These are phyloP conservation scores for Rhodotorula sp. DNA, from an alignment of 1,284 basidiomycete genomes.

Conservation along the genomic window DNA sequence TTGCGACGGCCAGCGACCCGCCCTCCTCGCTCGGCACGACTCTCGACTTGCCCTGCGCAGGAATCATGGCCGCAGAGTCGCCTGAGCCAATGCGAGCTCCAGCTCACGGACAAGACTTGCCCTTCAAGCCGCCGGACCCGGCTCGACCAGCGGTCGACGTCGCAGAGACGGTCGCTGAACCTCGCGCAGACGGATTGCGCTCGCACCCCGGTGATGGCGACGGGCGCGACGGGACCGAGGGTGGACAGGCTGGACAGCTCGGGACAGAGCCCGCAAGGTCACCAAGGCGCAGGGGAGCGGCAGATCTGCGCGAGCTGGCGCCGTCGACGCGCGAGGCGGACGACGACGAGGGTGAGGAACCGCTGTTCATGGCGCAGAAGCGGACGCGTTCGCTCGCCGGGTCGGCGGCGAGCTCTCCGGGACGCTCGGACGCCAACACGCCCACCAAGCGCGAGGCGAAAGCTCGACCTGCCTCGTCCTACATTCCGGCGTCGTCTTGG, in stretches of 20 bases:
- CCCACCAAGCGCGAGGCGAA: background rate
- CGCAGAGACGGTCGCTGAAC: background rate
- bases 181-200: background rate
- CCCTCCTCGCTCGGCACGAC: too few species aligned
- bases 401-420: background rate
- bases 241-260: too few species aligned
- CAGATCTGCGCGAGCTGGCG: background rate
- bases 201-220: background rate
- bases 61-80: background rate
- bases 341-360: slow-evolving; percentile 6
- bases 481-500: slow-evolving; percentile 17
- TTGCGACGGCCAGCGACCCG: too few species aligned
- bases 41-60: background rate
- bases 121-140: background rate
- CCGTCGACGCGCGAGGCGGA: background rate
- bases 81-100: background rate
- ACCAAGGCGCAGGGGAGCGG: too few species aligned
- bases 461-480: slow-evolving; percentile 1
- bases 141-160: background rate
- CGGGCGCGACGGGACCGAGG: background rate
- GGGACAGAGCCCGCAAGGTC: too few species aligned
- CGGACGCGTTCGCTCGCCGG: background rate
- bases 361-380: background rate
- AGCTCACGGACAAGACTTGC: background rate
- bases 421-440: background rate